Percentiles rank a stretch among this genome's conserved stretches.
These are phyloP conservation scores for Pseudocercospora macadamiae DNA, from an alignment of 2,329 filamentous ascomycete species.

Conservation along the genomic window DNA sequence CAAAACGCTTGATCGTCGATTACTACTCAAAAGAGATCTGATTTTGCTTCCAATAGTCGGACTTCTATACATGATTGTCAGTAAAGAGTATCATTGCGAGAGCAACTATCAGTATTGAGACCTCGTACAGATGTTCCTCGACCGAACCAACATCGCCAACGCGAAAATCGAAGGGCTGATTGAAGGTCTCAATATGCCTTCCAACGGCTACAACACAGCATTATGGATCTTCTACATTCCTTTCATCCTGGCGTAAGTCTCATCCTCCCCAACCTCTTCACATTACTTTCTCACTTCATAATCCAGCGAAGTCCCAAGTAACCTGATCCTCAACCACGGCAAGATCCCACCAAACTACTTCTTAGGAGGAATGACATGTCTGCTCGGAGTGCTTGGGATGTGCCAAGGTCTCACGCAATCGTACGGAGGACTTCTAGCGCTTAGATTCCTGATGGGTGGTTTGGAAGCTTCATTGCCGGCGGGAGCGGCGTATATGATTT, in stretches of 20 bases:
- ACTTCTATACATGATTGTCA: conserved; percentile 20
- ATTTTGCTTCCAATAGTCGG: conserved; percentile 12
- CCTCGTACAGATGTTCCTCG: conserved; percentile 14
- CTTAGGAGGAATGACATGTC: conserved; percentile 17
- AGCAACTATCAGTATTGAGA: not conserved
- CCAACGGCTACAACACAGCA: conserved; percentile 16
- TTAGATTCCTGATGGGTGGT: conserved; percentile 7
- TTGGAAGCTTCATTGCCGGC: conserved; percentile 8
- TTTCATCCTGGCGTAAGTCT: conserved; percentile 9
- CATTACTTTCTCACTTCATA: not conserved
- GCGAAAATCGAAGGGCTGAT: conserved; percentile 17
- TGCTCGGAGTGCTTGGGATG: conserved; percentile 17
- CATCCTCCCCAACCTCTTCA: not conserved
- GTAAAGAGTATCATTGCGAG: not conserved
- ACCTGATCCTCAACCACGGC: conserved; percentile 13
- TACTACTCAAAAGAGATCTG: conserved; percentile 13
- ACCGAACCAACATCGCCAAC: conserved; percentile 17
- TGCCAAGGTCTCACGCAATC: conserved; percentile 14
- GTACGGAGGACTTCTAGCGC: conserved; percentile 1
- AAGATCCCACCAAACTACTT: conserved; percentile 15
- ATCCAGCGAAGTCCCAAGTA: conserved; percentile 12
- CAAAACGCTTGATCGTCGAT: conserved; percentile 1
- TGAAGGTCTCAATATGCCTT: conserved; percentile 11
- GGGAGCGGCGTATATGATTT: conserved; percentile 12
- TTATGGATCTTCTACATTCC: conserved; percentile 18